A percentile compares a stretch with the other conserved stretches of the same genome.
Evolutionary conservation across 1,139 yeast species (phyloP).

Genomic region (Lipomyces yarrowii): DNA sequence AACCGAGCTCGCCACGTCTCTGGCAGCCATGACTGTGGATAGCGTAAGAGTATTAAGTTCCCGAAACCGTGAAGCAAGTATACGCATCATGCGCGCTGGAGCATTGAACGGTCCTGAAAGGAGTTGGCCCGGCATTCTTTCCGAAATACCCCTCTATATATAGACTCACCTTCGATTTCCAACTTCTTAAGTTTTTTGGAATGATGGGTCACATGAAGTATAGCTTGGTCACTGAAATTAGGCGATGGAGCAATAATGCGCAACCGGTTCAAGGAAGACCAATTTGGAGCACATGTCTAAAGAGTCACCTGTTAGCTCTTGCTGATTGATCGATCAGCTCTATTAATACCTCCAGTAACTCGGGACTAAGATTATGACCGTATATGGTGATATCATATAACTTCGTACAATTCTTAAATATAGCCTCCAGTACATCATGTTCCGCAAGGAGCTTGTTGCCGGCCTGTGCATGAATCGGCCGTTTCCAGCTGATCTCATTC

Average conservation of each 20-base stretch:
- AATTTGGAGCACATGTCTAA: not conserved
- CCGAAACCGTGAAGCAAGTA: conserved; percentile 1
- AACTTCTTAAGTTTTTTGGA: not conserved
- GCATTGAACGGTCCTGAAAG: not conserved
- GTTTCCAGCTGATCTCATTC: not conserved
- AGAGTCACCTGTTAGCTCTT: not conserved
- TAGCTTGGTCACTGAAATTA: not conserved
- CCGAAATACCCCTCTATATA: not conserved
- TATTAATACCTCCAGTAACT: not conserved
- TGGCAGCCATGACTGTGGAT: not conserved
- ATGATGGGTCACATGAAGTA: not conserved
- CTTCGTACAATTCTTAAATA: not conserved
- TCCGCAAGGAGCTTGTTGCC: not conserved
- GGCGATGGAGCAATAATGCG: conserved; percentile 3
- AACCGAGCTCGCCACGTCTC: not conserved
- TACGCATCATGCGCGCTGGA: conserved; percentile 2
- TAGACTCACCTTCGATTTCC: conserved; percentile 3
- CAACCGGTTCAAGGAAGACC: not conserved
- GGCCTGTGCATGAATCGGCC: not conserved
- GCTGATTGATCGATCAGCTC: not conserved
- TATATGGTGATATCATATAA: not conserved
- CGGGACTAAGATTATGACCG: not conserved
- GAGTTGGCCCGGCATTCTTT: not conserved
- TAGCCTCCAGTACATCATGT: not conserved
- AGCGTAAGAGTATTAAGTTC: not conserved